Evolutionary conservation across 2,329 filamentous ascomycete species (phyloP).

Genomic region (Phialemonium atrogriseum): DNA sequence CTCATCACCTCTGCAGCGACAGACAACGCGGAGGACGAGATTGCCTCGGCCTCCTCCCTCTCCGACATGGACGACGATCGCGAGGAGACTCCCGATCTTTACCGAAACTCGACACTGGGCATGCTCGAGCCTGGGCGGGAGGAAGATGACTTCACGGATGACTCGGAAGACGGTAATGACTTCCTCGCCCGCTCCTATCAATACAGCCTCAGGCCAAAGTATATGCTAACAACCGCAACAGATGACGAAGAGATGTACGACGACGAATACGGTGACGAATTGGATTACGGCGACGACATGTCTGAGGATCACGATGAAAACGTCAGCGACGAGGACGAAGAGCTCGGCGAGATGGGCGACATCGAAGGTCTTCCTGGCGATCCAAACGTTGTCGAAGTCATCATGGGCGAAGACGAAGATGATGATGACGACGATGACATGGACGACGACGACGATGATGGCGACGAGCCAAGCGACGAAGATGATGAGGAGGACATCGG

Average conservation of each 20-base stretch:
- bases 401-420: slow-evolving; percentile 64
- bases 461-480: slow-evolving; percentile 51
- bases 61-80: slow-evolving; percentile 81
- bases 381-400: slow-evolving; percentile 60
- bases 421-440: slow-evolving; percentile 55
- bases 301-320: slow-evolving; percentile 75
- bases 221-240: slow-evolving; percentile 20
- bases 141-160: slow-evolving; percentile 72
- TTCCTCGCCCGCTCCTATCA: too few species aligned
- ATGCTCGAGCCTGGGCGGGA: slow-evolving; percentile 83
- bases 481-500: slow-evolving; percentile 42
- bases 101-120: slow-evolving; percentile 89
- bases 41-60: slow-evolving; percentile 77
- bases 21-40: slow-evolving; percentile 72
- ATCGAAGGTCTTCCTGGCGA: slow-evolving; percentile 67
- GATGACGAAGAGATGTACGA: slow-evolving; percentile 91
- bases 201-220: slow-evolving; percentile 5
- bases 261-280: slow-evolving; percentile 84
- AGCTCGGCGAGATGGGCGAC: slow-evolving; percentile 72
- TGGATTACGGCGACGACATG: slow-evolving; percentile 79
- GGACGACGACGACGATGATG: slow-evolving; percentile 51
- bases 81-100: slow-evolving; percentile 93
- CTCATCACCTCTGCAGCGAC: slow-evolving; percentile 64
- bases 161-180: slow-evolving; percentile 50
- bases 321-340: slow-evolving; percentile 84